Conservation (phyloP, 176 grass and related monocot genomes). For the Musa schizocarpa region DNA sequence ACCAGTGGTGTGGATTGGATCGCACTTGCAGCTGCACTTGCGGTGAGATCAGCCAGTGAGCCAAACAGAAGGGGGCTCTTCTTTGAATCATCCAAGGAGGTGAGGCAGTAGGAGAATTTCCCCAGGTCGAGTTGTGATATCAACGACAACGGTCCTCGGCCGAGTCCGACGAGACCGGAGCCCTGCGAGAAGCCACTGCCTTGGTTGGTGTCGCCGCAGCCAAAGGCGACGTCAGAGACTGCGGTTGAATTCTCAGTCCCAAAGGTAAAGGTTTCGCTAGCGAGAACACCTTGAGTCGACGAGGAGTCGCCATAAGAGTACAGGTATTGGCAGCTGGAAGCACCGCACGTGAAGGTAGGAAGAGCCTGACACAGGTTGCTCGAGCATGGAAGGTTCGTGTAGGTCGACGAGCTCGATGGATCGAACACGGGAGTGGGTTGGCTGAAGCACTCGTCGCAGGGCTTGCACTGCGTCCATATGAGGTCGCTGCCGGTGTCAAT, state of each 20-base stretch:
- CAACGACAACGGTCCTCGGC: conserved; percentile 42
- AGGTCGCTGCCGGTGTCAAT: conserved; percentile 25
- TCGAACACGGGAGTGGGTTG: conserved; percentile 23
- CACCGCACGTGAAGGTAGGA: conserved; percentile 9
- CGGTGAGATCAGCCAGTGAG: conserved; percentile 22
- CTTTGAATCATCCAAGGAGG: conserved; percentile 22
- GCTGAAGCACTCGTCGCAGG: conserved; percentile 33
- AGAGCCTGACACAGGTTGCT: conserved; percentile 21
- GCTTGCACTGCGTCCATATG: conserved; percentile 26
- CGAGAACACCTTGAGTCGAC: conserved; percentile 22
- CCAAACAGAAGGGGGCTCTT: conserved; percentile 48
- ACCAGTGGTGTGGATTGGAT: conserved; percentile 35
- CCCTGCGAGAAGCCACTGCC: conserved; percentile 18
- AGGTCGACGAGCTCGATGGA: conserved; percentile 20
- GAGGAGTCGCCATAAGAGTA: conserved; percentile 30
- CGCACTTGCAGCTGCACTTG: background rate
- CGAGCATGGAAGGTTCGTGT: conserved; percentile 15
- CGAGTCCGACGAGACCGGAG: conserved; percentile 53
- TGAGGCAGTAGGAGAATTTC: conserved; percentile 65
- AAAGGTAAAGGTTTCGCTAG: conserved; percentile 46
- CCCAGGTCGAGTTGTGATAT: conserved; percentile 47
- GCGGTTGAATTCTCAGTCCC: background rate
- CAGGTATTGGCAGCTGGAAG: conserved; percentile 24
- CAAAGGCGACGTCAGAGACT: conserved; percentile 28
- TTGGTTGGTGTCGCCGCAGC: conserved; percentile 31